Evolutionary conservation across 1,284 basidiomycete species (phyloP), one percentile per base, ranked within the genome.

Genomic region (Leucocoprinus gongylophorus): DNA sequence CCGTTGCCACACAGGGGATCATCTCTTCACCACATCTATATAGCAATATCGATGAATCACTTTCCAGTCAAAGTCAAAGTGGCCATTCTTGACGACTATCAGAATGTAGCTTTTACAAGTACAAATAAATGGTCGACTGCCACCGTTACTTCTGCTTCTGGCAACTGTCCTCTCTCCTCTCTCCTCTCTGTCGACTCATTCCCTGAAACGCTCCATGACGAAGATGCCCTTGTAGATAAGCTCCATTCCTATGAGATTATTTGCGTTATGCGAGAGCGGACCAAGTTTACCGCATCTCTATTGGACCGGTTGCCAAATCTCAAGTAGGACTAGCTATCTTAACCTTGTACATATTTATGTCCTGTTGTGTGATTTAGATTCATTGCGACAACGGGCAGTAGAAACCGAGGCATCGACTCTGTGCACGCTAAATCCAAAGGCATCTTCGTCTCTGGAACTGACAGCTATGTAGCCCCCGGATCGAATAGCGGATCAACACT

Each of bases 261-360:
- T n/a, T 79, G 78, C 59, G 73, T 80, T 3, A 85, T 85, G 82
- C 71, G 83, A 50, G 83, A 85, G 61, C 69, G 83, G 32, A 85
- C 83, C 0, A 79, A 76, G 53, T 78, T 87, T 58, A 59, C 70
- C 6, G 64, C 69, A 8, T 67, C 71, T 0, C 56, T 83, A 5
- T 61, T 85, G 39, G 73, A 75, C 48, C 69, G 71, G 40, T 67
- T 87, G 26, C 81, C 82, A 1, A 79, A 79, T 46, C 68, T 86
- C 48, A 73, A 70, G 71, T 71, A 42, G 13, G 66, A 52, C 15
- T 23, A n/a, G n/a, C n/a, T n/a, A 26, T 3, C 6, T 6, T 6
- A 26, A 26, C 6, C 3, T 3, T 26, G 23, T 26, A 26, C 6
- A 26, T 6, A 26, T 26, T 6, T 6, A 26, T 26, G 23, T 26